Percentiles rank a stretch among this genome's conserved stretches.
Evolutionary conservation across 116 monocot genomes (phyloP).

Genomic region (Zostera marina): DNA sequence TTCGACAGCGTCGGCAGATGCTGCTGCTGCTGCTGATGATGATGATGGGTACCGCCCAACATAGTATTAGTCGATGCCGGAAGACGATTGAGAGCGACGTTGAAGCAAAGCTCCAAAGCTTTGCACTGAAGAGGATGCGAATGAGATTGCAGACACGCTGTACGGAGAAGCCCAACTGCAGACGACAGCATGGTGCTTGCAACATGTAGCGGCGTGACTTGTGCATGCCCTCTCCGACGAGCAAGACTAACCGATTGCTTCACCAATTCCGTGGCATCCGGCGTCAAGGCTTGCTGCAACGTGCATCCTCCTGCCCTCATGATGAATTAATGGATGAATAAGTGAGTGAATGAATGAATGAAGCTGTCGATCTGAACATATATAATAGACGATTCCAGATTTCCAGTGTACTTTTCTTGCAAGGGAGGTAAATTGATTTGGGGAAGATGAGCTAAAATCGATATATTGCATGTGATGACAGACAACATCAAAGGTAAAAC

Average conservation of each 20-base stretch:
- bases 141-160: conserved; percentile 67
- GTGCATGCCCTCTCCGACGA: conserved; percentile 59
- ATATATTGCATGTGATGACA: conserved; percentile 79
- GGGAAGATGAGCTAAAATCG: conserved; percentile 24
- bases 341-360: too few species aligned
- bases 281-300: conserved; percentile 49
- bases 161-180: conserved; percentile 44
- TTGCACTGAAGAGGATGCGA: conserved; percentile 87
- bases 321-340: not conserved
- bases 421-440: conserved; percentile 36
- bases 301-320: conserved; percentile 80
- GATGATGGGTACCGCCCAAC: conserved; percentile 16
- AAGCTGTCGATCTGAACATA: not conserved
- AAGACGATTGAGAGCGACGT: conserved; percentile 83
- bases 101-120: conserved; percentile 82
- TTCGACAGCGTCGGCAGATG: conserved; percentile 49
- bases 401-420: conserved; percentile 63
- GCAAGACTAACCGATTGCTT: conserved; percentile 65
- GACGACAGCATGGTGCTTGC: conserved; percentile 77
- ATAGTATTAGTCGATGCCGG: conserved; percentile 39
- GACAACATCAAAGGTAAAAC: conserved; percentile 7
- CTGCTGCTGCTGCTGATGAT: conserved; percentile 23
- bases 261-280: conserved; percentile 39
- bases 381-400: not conserved
- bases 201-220: conserved; percentile 77